These are phyloP conservation scores for Cyanidiococcus yangmingshanensis DNA, from an alignment of 23 red algal genomes.

Conservation along the genomic window DNA sequence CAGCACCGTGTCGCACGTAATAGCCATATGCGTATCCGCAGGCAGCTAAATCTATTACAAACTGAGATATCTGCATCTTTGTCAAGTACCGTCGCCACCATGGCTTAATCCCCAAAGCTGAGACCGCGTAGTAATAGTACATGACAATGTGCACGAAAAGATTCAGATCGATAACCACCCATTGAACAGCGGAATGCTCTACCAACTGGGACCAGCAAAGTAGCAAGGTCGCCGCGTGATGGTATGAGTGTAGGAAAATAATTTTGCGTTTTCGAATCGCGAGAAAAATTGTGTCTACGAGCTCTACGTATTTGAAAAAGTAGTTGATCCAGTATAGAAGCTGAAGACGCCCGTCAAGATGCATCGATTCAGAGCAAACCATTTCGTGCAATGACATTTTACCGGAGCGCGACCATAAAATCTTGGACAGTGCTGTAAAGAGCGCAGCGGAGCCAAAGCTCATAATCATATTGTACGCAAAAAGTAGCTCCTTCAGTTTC, in stretches of 20 bases:
- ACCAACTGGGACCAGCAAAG: slow-evolving; percentile 82
- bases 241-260: slow-evolving; percentile 83
- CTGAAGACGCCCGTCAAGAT: slow-evolving; percentile 80
- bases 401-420: slow-evolving; percentile 25
- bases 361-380: slow-evolving; percentile 53
- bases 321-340: slow-evolving; percentile 95
- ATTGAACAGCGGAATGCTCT: slow-evolving; percentile 86
- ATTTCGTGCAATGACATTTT: slow-evolving; percentile 42
- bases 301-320: slow-evolving; percentile 93
- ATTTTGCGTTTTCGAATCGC: slow-evolving; percentile 73
- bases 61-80: slow-evolving; percentile 76
- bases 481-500: slow-evolving; percentile 31
- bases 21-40: slow-evolving; percentile 66
- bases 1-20: slow-evolving; percentile 58
- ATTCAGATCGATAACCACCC: slow-evolving; percentile 94
- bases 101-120: slow-evolving; percentile 49
- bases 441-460: slow-evolving; percentile 49
- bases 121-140: slow-evolving; percentile 98
- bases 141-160: slow-evolving; percentile 91
- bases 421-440: slow-evolving; percentile 25
- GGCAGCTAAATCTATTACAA: slow-evolving; percentile 66
- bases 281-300: slow-evolving; percentile 82
- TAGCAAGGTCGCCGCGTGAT: slow-evolving; percentile 90
- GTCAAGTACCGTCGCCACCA: slow-evolving; percentile 98
- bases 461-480: slow-evolving; percentile 74